A percentile compares a stretch with the other conserved stretches of the same genome.
phyloP scores from a whole-genome alignment of 2,329 filamentous ascomycete species.

The Drechslera avenae region DNA sequence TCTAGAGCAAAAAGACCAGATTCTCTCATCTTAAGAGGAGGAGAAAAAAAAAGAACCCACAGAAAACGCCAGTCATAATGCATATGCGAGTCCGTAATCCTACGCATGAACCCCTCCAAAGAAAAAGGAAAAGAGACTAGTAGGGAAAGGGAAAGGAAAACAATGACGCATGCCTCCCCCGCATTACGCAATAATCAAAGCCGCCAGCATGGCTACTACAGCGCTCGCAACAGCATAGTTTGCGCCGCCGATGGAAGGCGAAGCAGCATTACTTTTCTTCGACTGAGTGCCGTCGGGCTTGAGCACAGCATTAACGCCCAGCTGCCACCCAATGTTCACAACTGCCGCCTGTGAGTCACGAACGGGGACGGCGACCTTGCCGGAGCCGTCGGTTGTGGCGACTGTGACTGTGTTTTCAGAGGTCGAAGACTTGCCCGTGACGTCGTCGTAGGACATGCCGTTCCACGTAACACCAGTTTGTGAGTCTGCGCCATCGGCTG shows the following conservation, averaged over 20 bases:
- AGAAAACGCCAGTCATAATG: constrained; percentile 14
- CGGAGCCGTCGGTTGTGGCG: constrained; percentile 28
- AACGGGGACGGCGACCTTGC: constrained; percentile 35
- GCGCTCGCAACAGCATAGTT: constrained; percentile 17
- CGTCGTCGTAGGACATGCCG: constrained; percentile 52
- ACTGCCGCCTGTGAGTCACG: constrained; percentile 56
- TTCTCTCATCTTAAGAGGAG: not conserved
- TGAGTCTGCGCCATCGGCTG: constrained; percentile 53
- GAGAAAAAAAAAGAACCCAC: not conserved
- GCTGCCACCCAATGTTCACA: constrained; percentile 51
- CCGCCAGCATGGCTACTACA: constrained; percentile 18
- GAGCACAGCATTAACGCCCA: constrained; percentile 43
- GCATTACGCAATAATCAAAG: constrained; percentile 5
- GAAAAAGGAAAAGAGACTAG: not conserved
- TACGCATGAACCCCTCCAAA: not conserved
- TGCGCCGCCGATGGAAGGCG: constrained; percentile 13
- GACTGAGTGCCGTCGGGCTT: constrained; percentile 34
- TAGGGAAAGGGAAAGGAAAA: no score
- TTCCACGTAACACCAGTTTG: constrained; percentile 54
- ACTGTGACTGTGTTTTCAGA: constrained; percentile 43
- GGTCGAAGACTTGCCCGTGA: constrained; percentile 49
- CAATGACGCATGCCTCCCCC: no score
- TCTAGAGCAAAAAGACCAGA: no score
- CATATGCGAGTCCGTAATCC: constrained; percentile 17
- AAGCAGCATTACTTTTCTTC: constrained; percentile 35